phyloP scores from a whole-genome alignment of 257 asterid species.

The Parsonsia alboflavescens region DNA sequence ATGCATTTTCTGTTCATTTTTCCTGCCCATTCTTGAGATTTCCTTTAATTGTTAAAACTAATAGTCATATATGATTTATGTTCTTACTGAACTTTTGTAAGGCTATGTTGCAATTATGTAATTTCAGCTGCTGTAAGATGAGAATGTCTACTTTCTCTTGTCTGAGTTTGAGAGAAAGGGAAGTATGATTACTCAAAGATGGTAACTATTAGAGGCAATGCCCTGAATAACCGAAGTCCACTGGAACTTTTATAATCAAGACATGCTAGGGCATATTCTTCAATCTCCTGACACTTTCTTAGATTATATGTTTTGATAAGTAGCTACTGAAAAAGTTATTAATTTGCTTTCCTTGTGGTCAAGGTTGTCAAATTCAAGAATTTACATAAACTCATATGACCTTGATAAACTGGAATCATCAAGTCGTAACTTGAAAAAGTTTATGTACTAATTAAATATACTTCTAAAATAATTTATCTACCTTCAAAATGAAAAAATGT shows the following conservation, averaged over 20 bases:
- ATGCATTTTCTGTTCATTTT: conserved; percentile 3
- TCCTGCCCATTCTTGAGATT: not conserved
- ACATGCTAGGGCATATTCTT: not conserved
- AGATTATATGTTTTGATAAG: not conserved
- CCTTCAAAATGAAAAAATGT: too few relatives aligned
- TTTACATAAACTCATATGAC: too few relatives aligned
- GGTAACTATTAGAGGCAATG: not conserved
- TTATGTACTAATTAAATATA: too few relatives aligned
- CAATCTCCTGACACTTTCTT: not conserved
- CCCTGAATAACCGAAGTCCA: not conserved
- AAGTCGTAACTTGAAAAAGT: too few relatives aligned
- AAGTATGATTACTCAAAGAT: not conserved
- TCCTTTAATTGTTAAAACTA: not conserved
- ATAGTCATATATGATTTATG: not conserved
- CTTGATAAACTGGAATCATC: too few relatives aligned
- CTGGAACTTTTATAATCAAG: not conserved
- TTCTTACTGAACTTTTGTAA: not conserved
- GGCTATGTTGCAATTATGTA: not conserved
- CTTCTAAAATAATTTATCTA: too few relatives aligned
- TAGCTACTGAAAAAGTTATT: not conserved
- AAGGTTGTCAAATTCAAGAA: too few relatives aligned
- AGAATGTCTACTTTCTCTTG: not conserved
- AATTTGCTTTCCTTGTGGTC: not conserved
- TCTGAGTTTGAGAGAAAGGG: not conserved
- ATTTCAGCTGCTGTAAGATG: not conserved